Conservation (phyloP, 2,329 filamentous ascomycete genomes). For the Exophiala sideris region DNA sequence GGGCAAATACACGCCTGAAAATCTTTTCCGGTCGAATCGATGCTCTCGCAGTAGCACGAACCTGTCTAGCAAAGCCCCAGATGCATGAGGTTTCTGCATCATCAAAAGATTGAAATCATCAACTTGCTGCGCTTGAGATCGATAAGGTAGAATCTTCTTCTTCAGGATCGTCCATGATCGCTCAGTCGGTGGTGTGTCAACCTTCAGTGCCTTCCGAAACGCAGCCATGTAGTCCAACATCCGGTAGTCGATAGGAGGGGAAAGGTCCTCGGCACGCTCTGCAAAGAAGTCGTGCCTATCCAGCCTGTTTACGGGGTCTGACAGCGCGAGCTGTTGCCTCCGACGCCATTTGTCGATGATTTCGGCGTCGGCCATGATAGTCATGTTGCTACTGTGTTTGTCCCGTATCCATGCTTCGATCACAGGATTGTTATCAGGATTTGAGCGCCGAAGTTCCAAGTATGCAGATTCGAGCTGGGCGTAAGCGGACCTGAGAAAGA, state of each 20-base stretch:
- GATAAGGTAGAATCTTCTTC: slow-evolving; percentile 29
- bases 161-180: slow-evolving; percentile 31
- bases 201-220: slow-evolving; percentile 38
- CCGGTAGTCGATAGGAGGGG: slow-evolving; percentile 35
- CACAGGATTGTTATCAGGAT: neutral
- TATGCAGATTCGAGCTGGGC: slow-evolving; percentile 14
- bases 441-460: neutral
- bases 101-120: slow-evolving; percentile 19
- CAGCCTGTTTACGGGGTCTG: neutral
- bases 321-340: neutral
- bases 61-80: slow-evolving; percentile 3
- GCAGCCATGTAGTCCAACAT: slow-evolving; percentile 39
- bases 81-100: neutral
- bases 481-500: slow-evolving; percentile 21
- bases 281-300: slow-evolving; percentile 29
- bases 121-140: slow-evolving; percentile 27
- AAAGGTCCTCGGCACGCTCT: slow-evolving; percentile 36
- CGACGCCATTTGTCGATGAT: slow-evolving; percentile 17
- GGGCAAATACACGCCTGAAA: slow-evolving; percentile 5
- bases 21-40: slow-evolving; percentile 6
- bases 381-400: slow-evolving; percentile 14
- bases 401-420: slow-evolving; percentile 11
- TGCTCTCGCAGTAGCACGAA: slow-evolving; percentile 19
- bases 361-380: slow-evolving; percentile 11
- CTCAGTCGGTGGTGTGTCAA: slow-evolving; percentile 31